Percentiles rank a stretch among this genome's conserved stretches.
phyloP scores from a whole-genome alignment of 352 stramenopile species.

The Phytophthora tubulina region DNA sequence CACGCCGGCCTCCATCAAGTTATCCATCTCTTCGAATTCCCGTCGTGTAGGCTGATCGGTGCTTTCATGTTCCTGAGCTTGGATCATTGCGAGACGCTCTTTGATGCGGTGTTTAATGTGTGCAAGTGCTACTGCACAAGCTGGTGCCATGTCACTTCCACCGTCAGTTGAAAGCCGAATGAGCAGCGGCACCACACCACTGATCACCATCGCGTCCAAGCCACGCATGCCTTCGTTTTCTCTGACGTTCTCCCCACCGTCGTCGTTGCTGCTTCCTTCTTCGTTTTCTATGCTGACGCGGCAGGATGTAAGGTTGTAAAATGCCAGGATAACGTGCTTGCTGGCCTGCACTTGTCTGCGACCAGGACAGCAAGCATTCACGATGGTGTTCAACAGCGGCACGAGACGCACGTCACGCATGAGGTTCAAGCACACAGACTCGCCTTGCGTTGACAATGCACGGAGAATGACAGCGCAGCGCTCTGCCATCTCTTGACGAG shows the following conservation, averaged over 20 bases:
- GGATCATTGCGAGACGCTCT: constrained; percentile 41
- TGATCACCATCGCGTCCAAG: constrained; percentile 62
- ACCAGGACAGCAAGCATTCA: constrained; percentile 38
- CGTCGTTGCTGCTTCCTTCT: background rate
- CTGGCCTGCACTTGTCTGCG: constrained; percentile 51
- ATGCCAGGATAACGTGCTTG: constrained; percentile 70
- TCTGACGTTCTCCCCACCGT: background rate
- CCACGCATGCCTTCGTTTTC: constrained; percentile 38
- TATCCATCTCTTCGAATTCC: constrained; percentile 40
- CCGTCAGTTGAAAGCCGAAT: constrained; percentile 64
- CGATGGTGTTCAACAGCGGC: constrained; percentile 55
- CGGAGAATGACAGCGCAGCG: constrained; percentile 78
- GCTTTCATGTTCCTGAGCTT: constrained; percentile 30
- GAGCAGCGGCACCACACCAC: constrained; percentile 66
- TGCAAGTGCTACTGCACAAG: constrained; percentile 74
- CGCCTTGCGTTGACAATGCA: constrained; percentile 63
- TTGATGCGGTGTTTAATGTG: constrained; percentile 85
- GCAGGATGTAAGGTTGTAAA: constrained; percentile 80
- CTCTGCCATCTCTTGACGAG: constrained; percentile 56
- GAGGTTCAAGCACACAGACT: constrained; percentile 54
- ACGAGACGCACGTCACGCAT: constrained; percentile 68
- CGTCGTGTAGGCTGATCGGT: constrained; percentile 20
- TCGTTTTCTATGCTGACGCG: constrained; percentile 39
- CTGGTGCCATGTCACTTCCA: constrained; percentile 67
- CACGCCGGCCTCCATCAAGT: constrained; percentile 79